Evolutionary conservation across 495 filamentous ascomycete genomes (phyloP).

Genomic region (Penicillium canescens): DNA sequence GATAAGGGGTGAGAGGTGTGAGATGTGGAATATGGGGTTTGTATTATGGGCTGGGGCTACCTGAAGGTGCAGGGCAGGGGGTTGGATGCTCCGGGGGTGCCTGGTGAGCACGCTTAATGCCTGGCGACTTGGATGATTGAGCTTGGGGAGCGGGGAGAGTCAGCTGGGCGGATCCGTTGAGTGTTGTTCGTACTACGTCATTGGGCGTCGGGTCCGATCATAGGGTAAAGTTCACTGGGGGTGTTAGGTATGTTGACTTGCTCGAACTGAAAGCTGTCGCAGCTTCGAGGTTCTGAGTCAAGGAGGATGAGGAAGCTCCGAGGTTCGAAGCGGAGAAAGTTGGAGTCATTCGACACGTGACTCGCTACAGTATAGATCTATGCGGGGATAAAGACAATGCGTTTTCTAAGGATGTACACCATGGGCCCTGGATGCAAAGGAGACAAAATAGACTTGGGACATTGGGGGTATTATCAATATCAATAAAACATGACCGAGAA

Average conservation of each 20-base stretch:
- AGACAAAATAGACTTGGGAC: constrained; percentile 8
- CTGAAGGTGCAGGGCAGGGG: not conserved
- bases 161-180: constrained; percentile 30
- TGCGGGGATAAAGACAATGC: not conserved
- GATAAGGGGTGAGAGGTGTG: not conserved
- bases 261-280: not conserved
- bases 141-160: constrained; percentile 16
- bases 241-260: too few relatives aligned
- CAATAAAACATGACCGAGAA: constrained; percentile 40
- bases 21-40: not conserved
- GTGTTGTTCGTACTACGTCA: constrained; percentile 23
- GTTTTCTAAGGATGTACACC: not conserved
- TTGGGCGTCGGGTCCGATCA: constrained; percentile 9
- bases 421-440: not conserved
- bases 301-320: not conserved
- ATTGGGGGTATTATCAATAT: constrained; percentile 37
- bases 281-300: not conserved
- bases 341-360: constrained; percentile 13
- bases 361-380: not conserved
- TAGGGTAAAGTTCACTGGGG: not conserved
- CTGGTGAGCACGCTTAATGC: not conserved
- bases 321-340: constrained; percentile 6
- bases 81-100: not conserved
- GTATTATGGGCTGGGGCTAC: not conserved
- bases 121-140: not conserved